A percentile compares a stretch with the other conserved stretches of the same genome.
Evolutionary conservation across 345 rosid species (phyloP).

Genomic region (Jatropha curcas): DNA sequence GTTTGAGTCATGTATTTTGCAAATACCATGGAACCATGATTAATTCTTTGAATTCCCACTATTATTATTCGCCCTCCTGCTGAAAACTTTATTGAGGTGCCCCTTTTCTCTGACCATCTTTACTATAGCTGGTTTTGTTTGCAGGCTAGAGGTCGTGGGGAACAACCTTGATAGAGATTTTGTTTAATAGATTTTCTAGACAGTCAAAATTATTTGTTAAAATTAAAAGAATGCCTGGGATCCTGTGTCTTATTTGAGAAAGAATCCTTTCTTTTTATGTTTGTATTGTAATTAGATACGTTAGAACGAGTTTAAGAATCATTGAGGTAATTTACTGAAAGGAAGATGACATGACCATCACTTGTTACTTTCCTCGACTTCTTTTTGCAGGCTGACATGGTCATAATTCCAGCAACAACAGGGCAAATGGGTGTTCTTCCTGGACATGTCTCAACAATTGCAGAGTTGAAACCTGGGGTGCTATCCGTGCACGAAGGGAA

Average conservation of each 20-base stretch:
- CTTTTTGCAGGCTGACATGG: constrained; percentile 72
- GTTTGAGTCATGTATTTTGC: too few species aligned
- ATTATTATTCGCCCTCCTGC: neutral
- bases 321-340: neutral
- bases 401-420: constrained; percentile 75
- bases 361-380: neutral
- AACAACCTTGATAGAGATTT: neutral
- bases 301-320: neutral
- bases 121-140: neutral
- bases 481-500: constrained; percentile 80
- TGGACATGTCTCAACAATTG: constrained; percentile 73
- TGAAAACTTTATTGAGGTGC: neutral
- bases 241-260: neutral
- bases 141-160: neutral
- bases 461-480: constrained; percentile 83
- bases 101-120: neutral
- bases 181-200: neutral
- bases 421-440: constrained; percentile 93
- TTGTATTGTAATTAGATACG: neutral
- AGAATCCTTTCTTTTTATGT: too few species aligned
- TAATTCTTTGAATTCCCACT: neutral
- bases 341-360: neutral
- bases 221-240: neutral
- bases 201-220: neutral
- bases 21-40: neutral